Base-by-base conservation (phyloP, 495 filamentous ascomycete genomes). In the Tuber umbilicatum region DNA sequence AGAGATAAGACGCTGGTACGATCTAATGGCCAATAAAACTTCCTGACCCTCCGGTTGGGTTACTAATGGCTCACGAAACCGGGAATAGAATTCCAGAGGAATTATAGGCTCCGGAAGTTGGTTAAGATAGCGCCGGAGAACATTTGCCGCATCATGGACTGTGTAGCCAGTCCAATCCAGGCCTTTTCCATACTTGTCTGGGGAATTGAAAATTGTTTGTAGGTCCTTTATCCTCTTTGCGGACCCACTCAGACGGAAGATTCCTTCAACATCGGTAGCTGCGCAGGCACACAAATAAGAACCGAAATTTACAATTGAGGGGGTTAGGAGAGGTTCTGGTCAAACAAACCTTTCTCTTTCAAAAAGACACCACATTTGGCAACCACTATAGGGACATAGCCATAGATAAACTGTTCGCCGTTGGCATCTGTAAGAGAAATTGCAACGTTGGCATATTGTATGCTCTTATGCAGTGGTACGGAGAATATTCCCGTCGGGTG, bases 141-240 rank as follows among this genome's bases (percentile, higher is more conserved):
- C 94, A 80, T 97, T 98, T 79, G 95, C 95, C 27, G 95, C 95
- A 88, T 99, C 95, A 84, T 99, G 95, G 23, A 99, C 95, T 1
- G 96, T 99, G 84, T 97, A 99, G 23, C 95, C 95, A 68, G 92
- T 90, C 95, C 95, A 99, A 81, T 97, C 92, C 64, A 98, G 85
- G 23, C 95, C 95, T 83, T 99, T 99, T 45, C 95, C 95, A 83
- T 97, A 99, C 71, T 94, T 88, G 79, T 97, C 95, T 43, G 95
- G 96, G 0, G 95, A 96, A 81, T 99, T 90, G 82, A 99, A 99
- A 12, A 92, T 89, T 64, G 87, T 88, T 83, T 95, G 93, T 1
- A 99, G 87, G 80, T 99, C 95, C 83, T 98, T 98, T 84, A 99
- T 99, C 70, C 95, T 90, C 84, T 97, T 97, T 79, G 95, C 93